A percentile compares a stretch with the other conserved stretches of the same genome.
phyloP scores from a whole-genome alignment of 257 asterid species.

The Solanum microdontum region DNA sequence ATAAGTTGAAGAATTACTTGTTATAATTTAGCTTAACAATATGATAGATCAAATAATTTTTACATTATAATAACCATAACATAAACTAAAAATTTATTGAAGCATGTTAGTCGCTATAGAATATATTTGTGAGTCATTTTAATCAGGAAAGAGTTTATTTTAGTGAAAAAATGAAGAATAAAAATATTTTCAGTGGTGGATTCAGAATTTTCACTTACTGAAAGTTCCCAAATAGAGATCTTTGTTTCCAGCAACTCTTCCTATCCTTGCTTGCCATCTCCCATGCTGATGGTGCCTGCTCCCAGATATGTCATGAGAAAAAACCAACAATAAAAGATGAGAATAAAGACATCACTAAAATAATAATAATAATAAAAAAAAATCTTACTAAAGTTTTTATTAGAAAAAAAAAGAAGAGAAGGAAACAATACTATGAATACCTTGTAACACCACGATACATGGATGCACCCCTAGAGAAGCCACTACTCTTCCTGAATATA shows the following conservation, averaged over 20 bases:
- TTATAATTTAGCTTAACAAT: neutral
- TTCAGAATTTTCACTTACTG: conserved; percentile 26
- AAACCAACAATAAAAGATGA: neutral
- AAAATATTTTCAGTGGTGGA: neutral
- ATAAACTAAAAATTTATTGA: neutral
- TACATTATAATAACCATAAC: neutral
- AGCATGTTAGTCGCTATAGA: neutral
- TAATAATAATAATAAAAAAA: neutral
- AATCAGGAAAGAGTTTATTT: neutral
- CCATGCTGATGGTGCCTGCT: conserved; percentile 95
- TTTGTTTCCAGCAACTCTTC: conserved; percentile 94
- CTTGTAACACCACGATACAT: conserved; percentile 92
- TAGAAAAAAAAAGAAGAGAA: neutral
- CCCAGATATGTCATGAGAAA: conserved; percentile 5
- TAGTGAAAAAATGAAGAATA: too few relatives aligned
- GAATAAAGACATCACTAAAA: neutral
- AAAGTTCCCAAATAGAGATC: conserved; percentile 89
- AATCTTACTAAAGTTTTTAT: neutral
- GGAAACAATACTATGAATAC: conserved; percentile 9
- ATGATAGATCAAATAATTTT: neutral
- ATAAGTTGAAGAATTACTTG: neutral
- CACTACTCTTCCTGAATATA: conserved; percentile 66
- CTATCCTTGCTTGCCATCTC: conserved; percentile 93
- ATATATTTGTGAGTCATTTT: neutral
- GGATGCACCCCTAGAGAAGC: conserved; percentile 90